Evolutionary conservation across 192 early-diverging fungal genomes (phyloP).

Genomic region (Coemansia sp.): DNA sequence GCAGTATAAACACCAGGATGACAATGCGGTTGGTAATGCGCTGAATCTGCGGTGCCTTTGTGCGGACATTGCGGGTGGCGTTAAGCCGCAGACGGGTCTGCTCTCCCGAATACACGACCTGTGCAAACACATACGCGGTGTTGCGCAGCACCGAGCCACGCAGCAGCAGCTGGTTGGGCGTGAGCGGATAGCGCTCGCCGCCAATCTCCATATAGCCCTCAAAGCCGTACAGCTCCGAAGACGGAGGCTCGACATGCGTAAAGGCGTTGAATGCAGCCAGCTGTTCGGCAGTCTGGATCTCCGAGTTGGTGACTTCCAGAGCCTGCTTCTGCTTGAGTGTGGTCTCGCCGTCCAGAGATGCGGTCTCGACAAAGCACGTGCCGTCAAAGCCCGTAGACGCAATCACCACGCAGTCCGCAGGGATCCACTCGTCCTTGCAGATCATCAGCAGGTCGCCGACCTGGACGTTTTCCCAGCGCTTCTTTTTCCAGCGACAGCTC

Average conservation of each 20-base stretch:
- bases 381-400: constrained; percentile 69
- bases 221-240: constrained; percentile 79
- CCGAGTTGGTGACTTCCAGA: constrained; percentile 57
- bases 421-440: constrained; percentile 76
- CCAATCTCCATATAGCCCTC: constrained; percentile 71
- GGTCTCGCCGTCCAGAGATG: constrained; percentile 85
- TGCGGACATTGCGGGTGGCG: constrained; percentile 68
- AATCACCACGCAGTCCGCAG: constrained; percentile 76
- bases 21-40: constrained; percentile 76
- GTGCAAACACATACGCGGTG: constrained; percentile 73
- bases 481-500: constrained; percentile 53
- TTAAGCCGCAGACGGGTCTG: constrained; percentile 71
- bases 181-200: constrained; percentile 61
- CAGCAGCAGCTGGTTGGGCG: constrained; percentile 76
- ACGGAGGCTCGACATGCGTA: constrained; percentile 69
- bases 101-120: constrained; percentile 71
- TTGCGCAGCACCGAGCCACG: constrained; percentile 84
- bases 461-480: constrained; percentile 60
- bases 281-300: constrained; percentile 52
- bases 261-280: constrained; percentile 41
- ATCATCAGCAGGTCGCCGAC: constrained; percentile 79
- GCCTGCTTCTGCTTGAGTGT: constrained; percentile 84
- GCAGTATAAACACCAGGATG: constrained; percentile 61
- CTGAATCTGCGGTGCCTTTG: constrained; percentile 73
- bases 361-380: constrained; percentile 82